A percentile compares a stretch with the other conserved stretches of the same genome.
phyloP scores from a whole-genome alignment of 352 stramenopile species.

The Phytophthora capsici region DNA sequence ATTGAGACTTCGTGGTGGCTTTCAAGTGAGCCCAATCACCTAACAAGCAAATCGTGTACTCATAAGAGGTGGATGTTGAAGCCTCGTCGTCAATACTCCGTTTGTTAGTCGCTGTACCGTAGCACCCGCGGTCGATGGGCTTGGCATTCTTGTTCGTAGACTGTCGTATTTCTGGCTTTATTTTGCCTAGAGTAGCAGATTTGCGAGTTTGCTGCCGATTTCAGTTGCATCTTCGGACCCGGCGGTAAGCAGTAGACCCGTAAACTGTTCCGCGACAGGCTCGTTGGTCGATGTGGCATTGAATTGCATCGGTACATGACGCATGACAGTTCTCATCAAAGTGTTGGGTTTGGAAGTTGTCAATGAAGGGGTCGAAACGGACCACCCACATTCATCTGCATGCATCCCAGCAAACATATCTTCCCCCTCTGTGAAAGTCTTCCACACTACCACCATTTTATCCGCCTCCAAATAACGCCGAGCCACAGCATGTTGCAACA shows the following conservation, averaged over 20 bases:
- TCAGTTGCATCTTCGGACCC: neutral
- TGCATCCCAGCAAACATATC: slow-evolving; percentile 10
- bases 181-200: neutral
- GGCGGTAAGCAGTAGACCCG: neutral
- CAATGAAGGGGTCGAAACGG: neutral
- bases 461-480: slow-evolving; percentile 46
- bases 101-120: slow-evolving; percentile 7
- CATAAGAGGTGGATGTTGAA: slow-evolving; percentile 19
- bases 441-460: slow-evolving; percentile 56
- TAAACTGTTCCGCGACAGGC: slow-evolving; percentile 6
- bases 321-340: slow-evolving; percentile 6
- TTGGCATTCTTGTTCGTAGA: slow-evolving; percentile 14
- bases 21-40: slow-evolving; percentile 42
- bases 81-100: slow-evolving; percentile 9
- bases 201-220: slow-evolving; percentile 2
- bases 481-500: slow-evolving; percentile 22
- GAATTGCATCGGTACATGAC: slow-evolving; percentile 10
- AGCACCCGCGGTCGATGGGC: neutral
- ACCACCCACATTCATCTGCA: slow-evolving; percentile 19
- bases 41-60: slow-evolving; percentile 64
- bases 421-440: slow-evolving; percentile 38
- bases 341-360: neutral
- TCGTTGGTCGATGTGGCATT: neutral
- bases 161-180: too few species aligned
- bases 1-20: slow-evolving; percentile 2